Base-by-base conservation (phyloP, 1,284 basidiomycete species). In the Moniliella sp. region DNA sequence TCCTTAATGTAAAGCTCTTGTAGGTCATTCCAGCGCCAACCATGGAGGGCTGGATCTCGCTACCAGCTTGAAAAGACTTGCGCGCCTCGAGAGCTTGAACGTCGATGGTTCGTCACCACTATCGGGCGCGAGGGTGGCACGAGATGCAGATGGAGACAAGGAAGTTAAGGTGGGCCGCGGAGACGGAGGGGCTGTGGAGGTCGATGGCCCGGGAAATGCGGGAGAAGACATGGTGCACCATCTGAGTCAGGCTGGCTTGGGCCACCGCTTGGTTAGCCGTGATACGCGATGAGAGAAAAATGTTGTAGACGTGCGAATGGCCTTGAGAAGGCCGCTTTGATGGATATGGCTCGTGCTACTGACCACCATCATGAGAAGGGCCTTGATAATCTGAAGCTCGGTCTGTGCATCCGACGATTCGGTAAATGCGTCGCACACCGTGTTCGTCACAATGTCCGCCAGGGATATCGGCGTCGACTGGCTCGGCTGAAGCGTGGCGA, bases 271-370 rank as follows among this genome's bases (percentile, higher is more conserved):
- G 54, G 27, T 56, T 54, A 19, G 46, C 45, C 2, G 52, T 36
- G 28, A 38, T 46, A 33, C 52, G 53, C 37, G 45, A 46, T 36
- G 52, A 45, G 7, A 59, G 37, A 33, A 55, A 59, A 36, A 58
- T 46, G 36, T 59, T 56, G 46, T 59, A 59, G 18, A 55, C 52
- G 56, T 59, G 12, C 55, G 42, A 2, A 59, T 52, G 16, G 86
- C 48, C 31, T 54, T 56, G 25, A 59, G 44, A 29, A 59, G 33
- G 17, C 46, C 49, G 16, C 48, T 46, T 39, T 59, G 57, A 27
- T 57, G 55, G 7, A 56, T 53, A 18, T 48, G 51, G 23, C 54
- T 46, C 12, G 37, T 37, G 10, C 48, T 51, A 3, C 53, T 54
- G 3, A 59, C 36, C 14, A 59, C 53, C 11, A 50, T 48, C 3